Base-by-base conservation (phyloP, 495 filamentous ascomycete genomes). In the Apodospora peruviana region DNA sequence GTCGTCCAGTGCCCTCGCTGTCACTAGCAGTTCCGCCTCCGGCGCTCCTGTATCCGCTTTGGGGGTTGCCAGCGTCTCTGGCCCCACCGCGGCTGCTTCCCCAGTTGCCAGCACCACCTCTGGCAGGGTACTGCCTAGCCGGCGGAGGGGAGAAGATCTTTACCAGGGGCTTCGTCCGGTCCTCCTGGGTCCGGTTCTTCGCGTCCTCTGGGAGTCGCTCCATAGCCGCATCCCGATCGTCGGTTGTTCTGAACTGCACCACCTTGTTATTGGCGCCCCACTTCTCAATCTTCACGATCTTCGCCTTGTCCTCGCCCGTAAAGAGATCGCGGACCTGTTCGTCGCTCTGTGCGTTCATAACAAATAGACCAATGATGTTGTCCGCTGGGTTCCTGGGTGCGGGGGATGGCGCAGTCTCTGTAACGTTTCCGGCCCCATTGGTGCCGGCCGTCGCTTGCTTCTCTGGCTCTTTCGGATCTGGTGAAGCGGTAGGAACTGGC, bases 271-370 rank as follows among this genome's bases (percentile, higher is more conserved):
- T 79, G 53, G 81, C 82, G 19, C 81, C 81, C 70, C 77, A 83
- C 56, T 85, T 87, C 42, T 95, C 88, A 37, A 96, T 77, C 65
- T 85, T 83, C 36, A 71, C 46, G 45, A 95, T 85, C 67, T 91
- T 95, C 10, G 73, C 58, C 63, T 81, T 84, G 61, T 95, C 88
- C 51, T 94, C 88, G 11, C 94, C 83, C 4, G 79, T 64, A 57
- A 99, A 88, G 4, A 91, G 74, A 25, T 86, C 82, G 27, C 85
- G 85, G 5, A 86, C 83, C 18, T 85, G 86, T 21, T 95, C 85
- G 45, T 86, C 85, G 43, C 76, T 84, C 39, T 83, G 83, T 21
- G 89, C 79, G 46, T 87, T 87, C 64, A 83, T 83, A 14, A 97
- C 77, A 63, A 95, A 96, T 2, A 99, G 77, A 18, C 84, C 90